Evolutionary conservation across 2,329 filamentous ascomycete genomes (phyloP).

Genomic region (Ophiostoma ips): DNA sequence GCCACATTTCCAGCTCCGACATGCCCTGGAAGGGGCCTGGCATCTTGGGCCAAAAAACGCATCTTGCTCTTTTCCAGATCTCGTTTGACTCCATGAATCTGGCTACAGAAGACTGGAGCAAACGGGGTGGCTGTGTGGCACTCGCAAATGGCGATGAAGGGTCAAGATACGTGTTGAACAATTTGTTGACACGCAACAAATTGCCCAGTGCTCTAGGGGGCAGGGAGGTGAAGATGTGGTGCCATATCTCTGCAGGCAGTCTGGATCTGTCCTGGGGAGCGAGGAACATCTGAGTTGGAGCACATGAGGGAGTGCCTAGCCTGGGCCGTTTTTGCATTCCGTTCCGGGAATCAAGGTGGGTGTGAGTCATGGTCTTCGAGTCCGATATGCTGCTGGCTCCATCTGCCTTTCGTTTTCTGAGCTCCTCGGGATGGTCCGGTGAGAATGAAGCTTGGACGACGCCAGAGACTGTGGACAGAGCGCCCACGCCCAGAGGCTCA

Average conservation of each 20-base stretch:
- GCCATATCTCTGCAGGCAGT: slow-evolving; percentile 51
- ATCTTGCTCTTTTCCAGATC: slow-evolving; percentile 59
- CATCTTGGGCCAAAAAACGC: slow-evolving; percentile 49
- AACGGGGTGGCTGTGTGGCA: background rate
- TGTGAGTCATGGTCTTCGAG: no score
- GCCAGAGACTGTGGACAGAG: background rate
- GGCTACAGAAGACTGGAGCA: background rate
- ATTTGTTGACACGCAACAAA: slow-evolving; percentile 52
- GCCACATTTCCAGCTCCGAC: slow-evolving; percentile 66
- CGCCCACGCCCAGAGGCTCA: background rate
- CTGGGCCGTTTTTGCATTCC: slow-evolving; percentile 17
- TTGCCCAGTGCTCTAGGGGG: slow-evolving; percentile 48
- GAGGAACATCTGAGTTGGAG: background rate
- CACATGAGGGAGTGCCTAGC: slow-evolving; percentile 8
- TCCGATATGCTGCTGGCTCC: background rate
- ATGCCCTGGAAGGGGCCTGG: slow-evolving; percentile 51
- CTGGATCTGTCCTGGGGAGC: slow-evolving; percentile 16
- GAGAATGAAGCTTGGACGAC: background rate
- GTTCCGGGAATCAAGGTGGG: background rate
- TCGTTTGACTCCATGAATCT: slow-evolving; percentile 39
- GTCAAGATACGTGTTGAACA: slow-evolving; percentile 48
- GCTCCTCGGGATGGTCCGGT: no score
- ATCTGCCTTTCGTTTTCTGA: background rate
- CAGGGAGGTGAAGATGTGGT: slow-evolving; percentile 53
- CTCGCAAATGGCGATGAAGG: slow-evolving; percentile 23